These are phyloP conservation scores for Stephanodiscus triporus DNA, from an alignment of 108 stramenopile species.

Conservation along the genomic window DNA sequence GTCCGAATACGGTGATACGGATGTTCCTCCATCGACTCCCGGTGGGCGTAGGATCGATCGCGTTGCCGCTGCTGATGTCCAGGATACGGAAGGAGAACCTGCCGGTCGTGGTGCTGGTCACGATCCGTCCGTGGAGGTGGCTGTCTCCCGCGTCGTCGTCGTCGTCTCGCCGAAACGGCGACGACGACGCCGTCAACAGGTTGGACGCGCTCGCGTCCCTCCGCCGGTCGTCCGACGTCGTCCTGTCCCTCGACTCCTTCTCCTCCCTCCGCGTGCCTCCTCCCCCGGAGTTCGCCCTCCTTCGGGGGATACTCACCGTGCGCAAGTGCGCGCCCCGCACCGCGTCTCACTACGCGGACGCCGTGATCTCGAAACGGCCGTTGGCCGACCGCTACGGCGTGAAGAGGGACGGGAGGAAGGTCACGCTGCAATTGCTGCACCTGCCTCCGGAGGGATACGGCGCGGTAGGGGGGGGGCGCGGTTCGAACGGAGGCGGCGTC, in stretches of 20 bases:
- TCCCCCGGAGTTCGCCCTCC: conserved; percentile 78
- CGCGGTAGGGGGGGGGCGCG: conserved; percentile 39
- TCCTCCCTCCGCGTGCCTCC: conserved; percentile 60
- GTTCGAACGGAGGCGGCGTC: conserved; percentile 32
- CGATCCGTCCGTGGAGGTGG: conserved; percentile 60
- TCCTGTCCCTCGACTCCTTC: conserved; percentile 44
- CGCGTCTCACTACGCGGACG: conserved; percentile 62
- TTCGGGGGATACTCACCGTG: conserved; percentile 74
- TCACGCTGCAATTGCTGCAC: conserved; percentile 77
- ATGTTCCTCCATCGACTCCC: conserved; percentile 65
- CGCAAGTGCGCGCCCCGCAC: conserved; percentile 68
- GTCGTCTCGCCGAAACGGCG: not conserved
- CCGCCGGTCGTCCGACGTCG: conserved; percentile 35
- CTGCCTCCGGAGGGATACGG: conserved; percentile 82
- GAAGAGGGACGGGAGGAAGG: conserved; percentile 83
- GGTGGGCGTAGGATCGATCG: conserved; percentile 49
- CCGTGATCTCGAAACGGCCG: conserved; percentile 64
- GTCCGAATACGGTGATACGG: conserved; percentile 58
- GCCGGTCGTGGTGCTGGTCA: conserved; percentile 72
- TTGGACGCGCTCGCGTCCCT: conserved; percentile 39
- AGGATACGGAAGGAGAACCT: conserved; percentile 64
- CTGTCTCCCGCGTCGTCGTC: conserved; percentile 1
- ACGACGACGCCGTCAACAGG: conserved; percentile 17
- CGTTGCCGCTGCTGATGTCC: conserved; percentile 68
- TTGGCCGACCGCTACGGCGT: conserved; percentile 73